Evolutionary conservation across 2,329 filamentous ascomycete genomes (phyloP), one percentile per base, ranked within the genome.

Genomic region (Aureobasidium leucospermi): DNA sequence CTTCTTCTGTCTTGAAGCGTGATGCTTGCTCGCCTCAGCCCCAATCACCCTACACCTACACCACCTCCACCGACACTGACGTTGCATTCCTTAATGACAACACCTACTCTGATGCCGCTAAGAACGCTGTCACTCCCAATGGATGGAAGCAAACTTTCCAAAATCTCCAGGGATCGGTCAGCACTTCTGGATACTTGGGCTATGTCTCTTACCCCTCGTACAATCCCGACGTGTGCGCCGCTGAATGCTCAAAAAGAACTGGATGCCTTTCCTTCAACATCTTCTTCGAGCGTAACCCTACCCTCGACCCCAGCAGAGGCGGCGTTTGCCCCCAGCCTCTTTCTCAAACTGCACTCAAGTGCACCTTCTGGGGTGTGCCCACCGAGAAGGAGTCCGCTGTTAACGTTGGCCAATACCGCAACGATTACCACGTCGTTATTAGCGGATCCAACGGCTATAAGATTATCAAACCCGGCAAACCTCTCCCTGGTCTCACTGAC

Each of bases 391-490:
- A 19, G 56, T 49, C 38, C 11, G 72, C 71, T 5, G 69, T 51
- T 32, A 75, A 75, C 62, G 42, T 29, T 5, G 73, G 72, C 32
- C 66, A 73, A 63, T 69, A 60, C 53, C 68, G 71, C 13, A 64
- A 62, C 23, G 39, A 66, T 15, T 70, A 77, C 70, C 65, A 70
- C 15, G 71, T 77, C 36, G 72, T 74, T 31, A 74, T 78, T 49
- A 69, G 74, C 15, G 76, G 71, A 29, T 76, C 73, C 38, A 76
- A 78, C 59, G 76, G 74, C 8, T 68, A 65, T 61, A 60, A 62
- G 19, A 15, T 15, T 15, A n/a, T 42, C 39, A 15, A 42, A 10
- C 39, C 39, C n/a, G 11, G 13, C 11, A 16, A 10, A 15, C 6
- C 6, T 61, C 63, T 64, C 13, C 62, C 66, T 60, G 51, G 38